A percentile compares a stretch with the other conserved stretches of the same genome.
phyloP scores from a whole-genome alignment of 441 rosid species.

The Populus hybrid region DNA sequence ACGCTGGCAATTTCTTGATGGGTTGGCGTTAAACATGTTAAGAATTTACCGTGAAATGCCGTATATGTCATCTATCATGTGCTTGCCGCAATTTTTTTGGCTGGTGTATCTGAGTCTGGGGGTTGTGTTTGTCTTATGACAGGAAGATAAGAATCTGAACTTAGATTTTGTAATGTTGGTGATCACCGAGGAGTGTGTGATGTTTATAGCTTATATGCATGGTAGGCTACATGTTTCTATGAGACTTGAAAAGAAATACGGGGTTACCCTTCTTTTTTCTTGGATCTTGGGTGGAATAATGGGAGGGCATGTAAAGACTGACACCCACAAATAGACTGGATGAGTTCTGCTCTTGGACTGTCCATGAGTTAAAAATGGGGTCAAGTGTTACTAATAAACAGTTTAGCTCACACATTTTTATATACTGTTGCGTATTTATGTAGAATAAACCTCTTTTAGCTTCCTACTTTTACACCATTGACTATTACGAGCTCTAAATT shows the following conservation, averaged over 20 bases:
- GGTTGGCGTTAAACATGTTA: background rate
- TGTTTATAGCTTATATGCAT: background rate
- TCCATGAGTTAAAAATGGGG: background rate
- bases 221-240: background rate
- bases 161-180: background rate
- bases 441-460: constrained; percentile 1
- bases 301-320: background rate
- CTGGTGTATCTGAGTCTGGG: background rate
- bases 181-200: background rate
- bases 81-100: background rate
- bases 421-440: background rate
- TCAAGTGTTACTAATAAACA: background rate
- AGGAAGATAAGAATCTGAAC: background rate
- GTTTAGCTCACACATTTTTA: background rate
- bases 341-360: constrained; percentile 1
- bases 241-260: background rate
- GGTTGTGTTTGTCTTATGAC: background rate
- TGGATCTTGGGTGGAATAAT: constrained; percentile 4
- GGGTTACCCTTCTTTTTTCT: background rate
- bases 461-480: background rate
- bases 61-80: background rate
- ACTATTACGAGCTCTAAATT: constrained; percentile 1
- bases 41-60: background rate
- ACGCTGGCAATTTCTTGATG: constrained; percentile 1
- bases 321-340: background rate